Evolutionary conservation across 2,329 filamentous ascomycete genomes (phyloP).

Genomic region (Aureobasidium mangrovei): DNA sequence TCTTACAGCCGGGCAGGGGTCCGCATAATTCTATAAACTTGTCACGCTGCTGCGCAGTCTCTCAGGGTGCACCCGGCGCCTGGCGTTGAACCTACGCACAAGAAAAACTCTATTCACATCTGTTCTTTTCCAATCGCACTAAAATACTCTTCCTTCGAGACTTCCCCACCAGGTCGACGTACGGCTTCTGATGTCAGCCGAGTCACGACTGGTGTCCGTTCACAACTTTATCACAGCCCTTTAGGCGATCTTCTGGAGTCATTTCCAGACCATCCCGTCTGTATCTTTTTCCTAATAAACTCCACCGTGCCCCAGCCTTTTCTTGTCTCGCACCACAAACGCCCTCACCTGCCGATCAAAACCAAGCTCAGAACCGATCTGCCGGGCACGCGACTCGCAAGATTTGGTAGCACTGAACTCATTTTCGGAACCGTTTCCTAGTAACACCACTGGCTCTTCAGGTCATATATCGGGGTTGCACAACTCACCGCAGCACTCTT

Average conservation of each 20-base stretch:
- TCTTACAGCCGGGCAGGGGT: constrained; percentile 3
- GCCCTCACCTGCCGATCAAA: constrained; percentile 6
- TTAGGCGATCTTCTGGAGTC: constrained; percentile 8
- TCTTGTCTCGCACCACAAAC: constrained; percentile 13
- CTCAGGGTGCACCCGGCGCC: constrained; percentile 4
- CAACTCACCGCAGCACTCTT: constrained; percentile 13
- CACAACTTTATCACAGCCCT: constrained; percentile 6
- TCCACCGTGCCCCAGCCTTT: constrained; percentile 4
- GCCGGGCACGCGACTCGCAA: constrained; percentile 13
- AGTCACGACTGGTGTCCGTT: background rate
- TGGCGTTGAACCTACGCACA: constrained; percentile 6
- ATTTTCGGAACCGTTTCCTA: constrained; percentile 13
- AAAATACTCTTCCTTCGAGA: constrained; percentile 4
- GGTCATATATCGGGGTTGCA: constrained; percentile 12
- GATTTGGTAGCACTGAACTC: constrained; percentile 14
- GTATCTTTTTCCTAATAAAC: background rate
- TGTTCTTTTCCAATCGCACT: constrained; percentile 5
- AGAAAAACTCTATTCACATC: constrained; percentile 2
- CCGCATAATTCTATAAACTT: background rate
- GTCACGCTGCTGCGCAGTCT: background rate
- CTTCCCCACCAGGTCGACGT: constrained; percentile 1
- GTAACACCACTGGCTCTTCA: constrained; percentile 6
- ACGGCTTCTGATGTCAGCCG: constrained; percentile 11
- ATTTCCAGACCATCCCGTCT: constrained; percentile 6
- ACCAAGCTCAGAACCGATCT: constrained; percentile 9